Percentiles rank a stretch among this genome's conserved stretches.
These are phyloP conservation scores for Phytophthora pluvialis DNA, from an alignment of 352 stramenopile genomes.

Conservation along the genomic window DNA sequence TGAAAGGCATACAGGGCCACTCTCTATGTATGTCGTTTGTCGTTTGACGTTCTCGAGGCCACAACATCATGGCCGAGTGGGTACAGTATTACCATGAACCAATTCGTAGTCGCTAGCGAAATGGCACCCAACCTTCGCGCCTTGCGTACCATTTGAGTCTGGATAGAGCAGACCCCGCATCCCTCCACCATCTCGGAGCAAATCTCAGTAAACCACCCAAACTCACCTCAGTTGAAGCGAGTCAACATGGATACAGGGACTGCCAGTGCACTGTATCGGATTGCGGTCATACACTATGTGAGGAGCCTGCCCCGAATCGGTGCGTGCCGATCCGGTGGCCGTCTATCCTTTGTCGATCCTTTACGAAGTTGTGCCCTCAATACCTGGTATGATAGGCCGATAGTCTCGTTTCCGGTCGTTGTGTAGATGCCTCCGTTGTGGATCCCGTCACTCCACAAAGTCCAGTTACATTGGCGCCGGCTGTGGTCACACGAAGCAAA, in stretches of 20 bases:
- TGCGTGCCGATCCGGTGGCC: conserved; percentile 18
- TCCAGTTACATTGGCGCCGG: conserved; percentile 14
- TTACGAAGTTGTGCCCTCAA: conserved; percentile 28
- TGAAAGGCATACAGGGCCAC: conserved; percentile 19
- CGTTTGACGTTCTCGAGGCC: conserved; percentile 12
- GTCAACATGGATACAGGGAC: conserved; percentile 7
- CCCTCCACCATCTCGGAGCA: conserved; percentile 28
- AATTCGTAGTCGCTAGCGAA: conserved; percentile 18
- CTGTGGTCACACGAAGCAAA: conserved; percentile 13
- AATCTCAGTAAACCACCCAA: conserved; percentile 26
- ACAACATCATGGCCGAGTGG: conserved; percentile 3
- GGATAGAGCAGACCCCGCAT: conserved; percentile 29
- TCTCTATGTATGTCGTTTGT: conserved; percentile 15
- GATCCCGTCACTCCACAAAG: conserved; percentile 27
- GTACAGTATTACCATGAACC: too few species aligned
- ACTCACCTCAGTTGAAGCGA: conserved; percentile 29
- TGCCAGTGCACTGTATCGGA: conserved; percentile 8
- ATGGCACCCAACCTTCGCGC: conserved; percentile 14
- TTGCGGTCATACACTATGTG: conserved; percentile 22
- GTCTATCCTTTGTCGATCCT: conserved; percentile 37
- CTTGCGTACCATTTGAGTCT: conserved; percentile 26
- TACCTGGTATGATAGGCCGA: conserved; percentile 13
- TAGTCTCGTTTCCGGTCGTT: conserved; percentile 35
- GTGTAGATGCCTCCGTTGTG: conserved; percentile 2
- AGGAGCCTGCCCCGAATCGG: conserved; percentile 22